Percentiles rank a stretch among this genome's conserved stretches.
These are phyloP conservation scores for Aspergillus cristatus DNA, from an alignment of 495 filamentous ascomycete genomes.

Conservation along the genomic window DNA sequence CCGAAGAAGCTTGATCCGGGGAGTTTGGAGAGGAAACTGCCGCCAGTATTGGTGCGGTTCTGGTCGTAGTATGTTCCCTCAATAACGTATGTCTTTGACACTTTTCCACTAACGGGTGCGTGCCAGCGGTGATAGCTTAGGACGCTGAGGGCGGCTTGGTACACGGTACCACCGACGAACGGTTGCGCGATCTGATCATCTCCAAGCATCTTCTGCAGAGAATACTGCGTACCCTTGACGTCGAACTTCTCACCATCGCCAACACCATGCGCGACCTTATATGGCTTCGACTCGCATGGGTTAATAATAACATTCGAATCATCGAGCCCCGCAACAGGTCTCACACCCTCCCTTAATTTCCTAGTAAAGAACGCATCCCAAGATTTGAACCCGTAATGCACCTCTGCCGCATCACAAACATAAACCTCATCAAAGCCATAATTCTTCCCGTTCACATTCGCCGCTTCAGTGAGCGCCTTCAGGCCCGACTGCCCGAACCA, in stretches of 20 bases:
- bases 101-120: slow-evolving; percentile 48
- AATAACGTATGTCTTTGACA: slow-evolving; percentile 45
- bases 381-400: slow-evolving; percentile 49
- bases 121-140: slow-evolving; percentile 67
- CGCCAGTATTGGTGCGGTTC: no score
- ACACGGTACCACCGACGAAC: slow-evolving; percentile 55
- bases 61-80: slow-evolving; percentile 63
- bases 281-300: slow-evolving; percentile 46
- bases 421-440: slow-evolving; percentile 8
- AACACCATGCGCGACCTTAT: background rate
- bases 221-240: slow-evolving; percentile 61
- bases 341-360: slow-evolving; percentile 39
- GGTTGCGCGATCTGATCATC: no score
- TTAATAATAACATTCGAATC: slow-evolving; percentile 46
- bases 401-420: slow-evolving; percentile 14
- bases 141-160: slow-evolving; percentile 58
- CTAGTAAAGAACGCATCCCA: slow-evolving; percentile 77
- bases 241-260: slow-evolving; percentile 40
- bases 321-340: slow-evolving; percentile 47
- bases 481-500: slow-evolving; percentile 46
- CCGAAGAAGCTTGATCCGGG: slow-evolving; percentile 27
- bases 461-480: slow-evolving; percentile 22
- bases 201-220: no score
- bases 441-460: no score
- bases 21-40: slow-evolving; percentile 30